These are phyloP conservation scores for Aspergillus sp. DNA, from an alignment of 2,329 filamentous ascomycete species.

Conservation along the genomic window DNA sequence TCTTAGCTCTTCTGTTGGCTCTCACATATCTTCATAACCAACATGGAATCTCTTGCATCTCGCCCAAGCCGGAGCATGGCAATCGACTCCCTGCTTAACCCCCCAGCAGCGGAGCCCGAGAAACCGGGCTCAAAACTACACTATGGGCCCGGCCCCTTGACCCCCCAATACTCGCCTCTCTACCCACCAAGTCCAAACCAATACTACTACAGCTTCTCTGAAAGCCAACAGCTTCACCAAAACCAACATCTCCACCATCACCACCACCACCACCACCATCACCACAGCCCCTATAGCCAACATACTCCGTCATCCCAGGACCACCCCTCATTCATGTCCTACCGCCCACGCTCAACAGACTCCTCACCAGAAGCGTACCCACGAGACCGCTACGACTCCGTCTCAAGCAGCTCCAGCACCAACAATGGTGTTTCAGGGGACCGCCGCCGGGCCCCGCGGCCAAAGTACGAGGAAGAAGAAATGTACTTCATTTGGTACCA, in stretches of 20 bases:
- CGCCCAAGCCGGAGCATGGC: conserved; percentile 35
- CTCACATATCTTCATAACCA: conserved; percentile 16
- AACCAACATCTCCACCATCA: not conserved
- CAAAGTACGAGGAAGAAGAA: conserved; percentile 49
- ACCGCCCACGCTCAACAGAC: conserved; percentile 28
- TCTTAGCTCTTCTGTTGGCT: not conserved
- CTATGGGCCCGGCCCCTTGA: conserved; percentile 17
- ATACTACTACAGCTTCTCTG: conserved; percentile 27
- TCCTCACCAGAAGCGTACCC: conserved; percentile 39
- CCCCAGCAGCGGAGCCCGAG: conserved; percentile 23
- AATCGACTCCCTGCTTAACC: conserved; percentile 36
- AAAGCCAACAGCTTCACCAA: not conserved
- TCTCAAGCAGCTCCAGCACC: conserved; percentile 41
- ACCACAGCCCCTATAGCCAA: conserved; percentile 3
- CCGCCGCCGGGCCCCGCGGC: conserved; percentile 43
- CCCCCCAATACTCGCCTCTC: conserved; percentile 27
- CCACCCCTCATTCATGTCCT: conserved; percentile 28
- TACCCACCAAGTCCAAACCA: conserved; percentile 30
- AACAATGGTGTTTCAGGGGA: conserved; percentile 22
- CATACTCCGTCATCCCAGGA: conserved; percentile 4
- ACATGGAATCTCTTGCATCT: conserved; percentile 19
- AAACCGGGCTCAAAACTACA: conserved; percentile 12
- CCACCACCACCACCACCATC: not conserved
- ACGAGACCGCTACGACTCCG: conserved; percentile 42
- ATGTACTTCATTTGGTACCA: conserved; percentile 53